A percentile compares a stretch with the other conserved stretches of the same genome.
These are phyloP conservation scores for Ceriops tagal DNA, from an alignment of 345 rosid genomes.

Conservation along the genomic window DNA sequence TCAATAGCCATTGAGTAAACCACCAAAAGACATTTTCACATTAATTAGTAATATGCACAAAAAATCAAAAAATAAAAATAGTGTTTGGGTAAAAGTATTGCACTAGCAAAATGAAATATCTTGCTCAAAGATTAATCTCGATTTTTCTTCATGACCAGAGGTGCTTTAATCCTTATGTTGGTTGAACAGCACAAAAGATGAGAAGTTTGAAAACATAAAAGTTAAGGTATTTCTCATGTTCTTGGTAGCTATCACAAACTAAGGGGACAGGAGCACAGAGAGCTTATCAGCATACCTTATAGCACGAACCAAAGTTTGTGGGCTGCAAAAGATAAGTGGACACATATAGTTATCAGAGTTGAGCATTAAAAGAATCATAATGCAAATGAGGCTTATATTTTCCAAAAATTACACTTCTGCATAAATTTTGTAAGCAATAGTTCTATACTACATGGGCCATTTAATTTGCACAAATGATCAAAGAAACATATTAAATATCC, in stretches of 20 bases:
- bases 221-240: neutral
- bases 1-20: neutral
- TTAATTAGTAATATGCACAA: neutral
- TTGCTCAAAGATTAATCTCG: neutral
- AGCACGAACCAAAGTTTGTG: slow-evolving; percentile 97
- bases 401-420: neutral
- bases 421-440: too few species aligned
- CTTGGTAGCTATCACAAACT: slow-evolving; percentile 1
- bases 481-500: neutral
- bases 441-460: neutral
- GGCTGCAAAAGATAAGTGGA: slow-evolving; percentile 54
- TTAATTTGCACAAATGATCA: neutral
- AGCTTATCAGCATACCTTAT: slow-evolving; percentile 53
- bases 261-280: neutral
- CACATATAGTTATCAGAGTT: slow-evolving; percentile 19
- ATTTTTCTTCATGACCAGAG: neutral
- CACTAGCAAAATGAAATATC: neutral
- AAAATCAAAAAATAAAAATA: too few species aligned
- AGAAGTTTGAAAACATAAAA: neutral
- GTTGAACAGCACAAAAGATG: neutral
- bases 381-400: neutral
- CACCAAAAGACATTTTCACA: neutral
- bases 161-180: neutral
- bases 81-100: too few species aligned
- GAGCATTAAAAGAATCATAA: slow-evolving; percentile 10